A percentile compares a stretch with the other conserved stretches of the same genome.
These are phyloP conservation scores for Nicotiana noctiflora DNA, from an alignment of 257 asterid species.

Conservation along the genomic window DNA sequence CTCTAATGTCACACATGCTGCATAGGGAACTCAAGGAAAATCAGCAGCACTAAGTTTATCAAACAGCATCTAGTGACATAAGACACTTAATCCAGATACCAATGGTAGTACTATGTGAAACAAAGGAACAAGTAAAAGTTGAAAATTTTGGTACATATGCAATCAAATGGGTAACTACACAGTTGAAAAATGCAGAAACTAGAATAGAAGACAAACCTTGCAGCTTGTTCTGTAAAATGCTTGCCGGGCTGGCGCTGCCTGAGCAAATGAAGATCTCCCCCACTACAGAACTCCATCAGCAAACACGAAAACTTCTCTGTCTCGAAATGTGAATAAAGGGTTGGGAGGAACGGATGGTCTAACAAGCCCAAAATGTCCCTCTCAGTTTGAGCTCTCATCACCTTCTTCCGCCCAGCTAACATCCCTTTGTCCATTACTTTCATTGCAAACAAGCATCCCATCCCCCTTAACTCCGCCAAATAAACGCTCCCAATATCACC, in stretches of 20 bases:
- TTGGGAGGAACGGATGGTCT: constrained; percentile 90
- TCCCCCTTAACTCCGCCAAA: constrained; percentile 68
- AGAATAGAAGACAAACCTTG: constrained; percentile 45
- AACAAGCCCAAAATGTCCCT: constrained; percentile 65
- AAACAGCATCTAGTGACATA: neutral
- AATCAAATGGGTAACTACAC: neutral
- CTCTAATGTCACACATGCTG: neutral
- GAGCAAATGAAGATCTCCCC: constrained; percentile 90
- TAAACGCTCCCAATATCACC: constrained; percentile 96
- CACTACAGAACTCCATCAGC: constrained; percentile 94
- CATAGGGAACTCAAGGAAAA: neutral
- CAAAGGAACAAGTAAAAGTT: neutral
- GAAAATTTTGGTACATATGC: neutral
- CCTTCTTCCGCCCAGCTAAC: constrained; percentile 70
- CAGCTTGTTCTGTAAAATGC: constrained; percentile 80
- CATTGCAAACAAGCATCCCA: constrained; percentile 69
- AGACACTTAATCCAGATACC: no score
- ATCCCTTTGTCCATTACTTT: constrained; percentile 89
- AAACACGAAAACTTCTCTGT: constrained; percentile 81
- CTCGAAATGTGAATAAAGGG: constrained; percentile 79
- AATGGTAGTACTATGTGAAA: neutral
- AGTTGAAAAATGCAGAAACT: neutral
- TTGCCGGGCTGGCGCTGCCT: constrained; percentile 77
- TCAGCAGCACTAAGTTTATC: neutral
- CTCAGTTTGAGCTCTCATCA: constrained; percentile 78